Conservation (phyloP, 139 green algal genomes). For the Coelastrella sp. region DNA sequence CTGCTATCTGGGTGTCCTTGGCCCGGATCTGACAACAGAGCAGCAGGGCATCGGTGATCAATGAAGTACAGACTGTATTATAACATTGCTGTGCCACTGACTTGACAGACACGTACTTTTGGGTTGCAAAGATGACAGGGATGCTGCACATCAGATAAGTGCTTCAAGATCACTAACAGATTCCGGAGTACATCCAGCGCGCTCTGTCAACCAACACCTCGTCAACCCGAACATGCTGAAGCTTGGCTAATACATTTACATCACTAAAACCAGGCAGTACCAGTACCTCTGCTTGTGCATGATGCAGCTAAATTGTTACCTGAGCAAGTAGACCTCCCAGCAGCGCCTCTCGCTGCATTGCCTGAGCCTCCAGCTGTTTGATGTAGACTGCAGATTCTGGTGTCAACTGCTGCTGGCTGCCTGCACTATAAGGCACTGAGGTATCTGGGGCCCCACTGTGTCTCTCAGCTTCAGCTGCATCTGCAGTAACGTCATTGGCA, state of each 20-base stretch:
- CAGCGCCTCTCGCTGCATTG: constrained; percentile 21
- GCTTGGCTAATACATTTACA: too few relatives aligned
- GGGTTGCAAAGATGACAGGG: too few relatives aligned
- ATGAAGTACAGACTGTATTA: neutral
- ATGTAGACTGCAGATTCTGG: neutral
- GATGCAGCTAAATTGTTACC: too few relatives aligned
- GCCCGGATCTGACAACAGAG: constrained; percentile 21
- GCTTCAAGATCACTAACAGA: too few relatives aligned
- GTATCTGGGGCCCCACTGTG: neutral
- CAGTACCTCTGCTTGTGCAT: too few relatives aligned
- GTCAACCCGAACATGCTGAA: too few relatives aligned
- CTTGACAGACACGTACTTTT: too few relatives aligned
- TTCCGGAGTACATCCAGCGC: too few relatives aligned
- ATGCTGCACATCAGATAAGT: too few relatives aligned
- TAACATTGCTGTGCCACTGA: too few relatives aligned
- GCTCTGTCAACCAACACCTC: too few relatives aligned
- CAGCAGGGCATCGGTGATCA: neutral
- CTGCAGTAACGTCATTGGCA: neutral
- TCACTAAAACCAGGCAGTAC: too few relatives aligned
- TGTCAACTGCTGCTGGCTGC: neutral
- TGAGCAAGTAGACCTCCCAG: constrained; percentile 16
- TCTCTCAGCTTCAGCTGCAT: neutral
- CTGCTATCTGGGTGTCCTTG: constrained; percentile 20
- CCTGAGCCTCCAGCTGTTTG: constrained; percentile 19
- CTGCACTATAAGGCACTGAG: neutral